These are phyloP conservation scores for Microglena sp. DNA, from an alignment of 139 green algal genomes.

Conservation along the genomic window DNA sequence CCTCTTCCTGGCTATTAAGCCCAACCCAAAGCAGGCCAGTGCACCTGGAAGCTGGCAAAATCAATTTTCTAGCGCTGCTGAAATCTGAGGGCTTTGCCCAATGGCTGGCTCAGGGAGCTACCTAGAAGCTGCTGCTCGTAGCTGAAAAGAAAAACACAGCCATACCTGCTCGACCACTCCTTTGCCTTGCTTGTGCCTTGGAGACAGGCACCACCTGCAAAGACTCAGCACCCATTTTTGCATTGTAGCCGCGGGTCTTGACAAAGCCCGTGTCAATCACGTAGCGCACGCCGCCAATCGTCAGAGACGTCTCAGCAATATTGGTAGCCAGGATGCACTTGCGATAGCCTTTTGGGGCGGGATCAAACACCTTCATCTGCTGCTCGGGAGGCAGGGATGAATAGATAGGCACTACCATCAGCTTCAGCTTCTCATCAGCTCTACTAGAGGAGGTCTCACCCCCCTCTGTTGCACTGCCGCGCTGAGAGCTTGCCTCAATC, in stretches of 20 bases:
- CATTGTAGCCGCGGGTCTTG: conserved; percentile 72
- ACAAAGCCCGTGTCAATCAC: conserved; percentile 74
- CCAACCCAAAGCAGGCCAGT: too few species aligned
- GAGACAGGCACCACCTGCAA: conserved; percentile 65
- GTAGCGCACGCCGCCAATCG: conserved; percentile 72
- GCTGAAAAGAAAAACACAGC: background rate
- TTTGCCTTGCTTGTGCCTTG: conserved; percentile 76
- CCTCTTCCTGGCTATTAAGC: too few species aligned
- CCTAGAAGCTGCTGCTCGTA: too few species aligned
- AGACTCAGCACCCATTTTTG: conserved; percentile 60
- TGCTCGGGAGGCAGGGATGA: conserved; percentile 69
- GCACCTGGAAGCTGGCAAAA: too few species aligned
- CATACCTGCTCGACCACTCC: conserved; percentile 67
- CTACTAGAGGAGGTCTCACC: background rate
- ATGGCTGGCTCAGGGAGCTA: too few species aligned
- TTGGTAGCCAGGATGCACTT: conserved; percentile 89
- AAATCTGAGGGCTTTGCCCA: too few species aligned
- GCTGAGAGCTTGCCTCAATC: too few species aligned
- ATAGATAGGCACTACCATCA: conserved; percentile 66
- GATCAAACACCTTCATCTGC: conserved; percentile 74
- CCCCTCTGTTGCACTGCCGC: conserved; percentile 3
- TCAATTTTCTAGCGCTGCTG: too few species aligned
- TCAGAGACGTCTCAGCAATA: conserved; percentile 91
- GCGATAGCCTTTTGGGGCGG: conserved; percentile 38
- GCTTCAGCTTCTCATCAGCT: background rate